A percentile compares a stretch with the other conserved stretches of the same genome.
phyloP scores from a whole-genome alignment of 768 basidiomycete species.

The Tricholoma flavovirens region DNA sequence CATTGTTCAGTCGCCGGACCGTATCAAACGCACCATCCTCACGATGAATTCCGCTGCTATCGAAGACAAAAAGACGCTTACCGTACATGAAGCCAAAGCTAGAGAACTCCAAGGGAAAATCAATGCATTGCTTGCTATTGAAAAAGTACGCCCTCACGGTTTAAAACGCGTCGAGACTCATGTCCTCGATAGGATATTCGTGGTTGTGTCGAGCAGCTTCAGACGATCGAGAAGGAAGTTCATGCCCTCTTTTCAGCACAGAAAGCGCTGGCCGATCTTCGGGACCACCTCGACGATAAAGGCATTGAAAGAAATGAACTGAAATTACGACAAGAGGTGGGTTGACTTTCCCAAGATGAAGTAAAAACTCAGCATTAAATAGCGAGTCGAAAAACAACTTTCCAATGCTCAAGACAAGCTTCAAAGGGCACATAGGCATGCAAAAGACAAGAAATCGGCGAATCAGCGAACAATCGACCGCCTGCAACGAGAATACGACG shows the following conservation, averaged over 20 bases:
- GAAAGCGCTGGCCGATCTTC: constrained; percentile 63
- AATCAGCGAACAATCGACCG: constrained; percentile 70
- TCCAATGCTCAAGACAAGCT: constrained; percentile 80
- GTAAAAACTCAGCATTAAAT: constrained; percentile 2
- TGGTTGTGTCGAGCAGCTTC: constrained; percentile 68
- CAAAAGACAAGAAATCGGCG: constrained; percentile 73
- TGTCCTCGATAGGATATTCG: constrained; percentile 53
- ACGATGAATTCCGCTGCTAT: constrained; percentile 63
- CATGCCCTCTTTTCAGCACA: constrained; percentile 55
- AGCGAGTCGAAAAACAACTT: constrained; percentile 82
- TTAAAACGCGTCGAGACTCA: constrained; percentile 2
- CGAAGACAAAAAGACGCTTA: constrained; percentile 66
- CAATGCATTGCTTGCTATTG: constrained; percentile 62
- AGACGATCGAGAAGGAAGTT: constrained; percentile 65
- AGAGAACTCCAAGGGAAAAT: constrained; percentile 76
- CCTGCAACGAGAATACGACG: constrained; percentile 72
- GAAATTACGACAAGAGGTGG: constrained; percentile 60
- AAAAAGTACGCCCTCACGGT: constrained; percentile 48
- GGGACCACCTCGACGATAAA: constrained; percentile 65
- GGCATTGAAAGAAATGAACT: constrained; percentile 71
- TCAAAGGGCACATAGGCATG: constrained; percentile 69
- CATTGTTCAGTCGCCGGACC: constrained; percentile 88
- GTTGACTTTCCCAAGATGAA: constrained; percentile 6
- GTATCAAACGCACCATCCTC: constrained; percentile 76
- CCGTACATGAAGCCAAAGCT: constrained; percentile 64